Percentiles rank a stretch among this genome's conserved stretches.
phyloP scores from a whole-genome alignment of 805 yeast genomes.

The Starmerella apis region DNA sequence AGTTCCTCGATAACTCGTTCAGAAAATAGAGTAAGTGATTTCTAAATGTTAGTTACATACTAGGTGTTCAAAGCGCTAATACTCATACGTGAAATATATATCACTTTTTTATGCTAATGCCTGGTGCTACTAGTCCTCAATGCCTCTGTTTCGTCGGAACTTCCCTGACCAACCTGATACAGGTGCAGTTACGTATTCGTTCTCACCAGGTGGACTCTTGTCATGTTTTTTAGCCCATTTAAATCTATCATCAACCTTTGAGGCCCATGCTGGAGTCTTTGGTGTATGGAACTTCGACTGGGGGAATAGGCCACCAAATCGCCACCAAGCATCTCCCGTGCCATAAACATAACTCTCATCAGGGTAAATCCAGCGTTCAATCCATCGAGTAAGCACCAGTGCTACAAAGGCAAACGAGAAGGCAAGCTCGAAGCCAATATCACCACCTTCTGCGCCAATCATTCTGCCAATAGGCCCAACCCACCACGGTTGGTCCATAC shows the following conservation, averaged over 20 bases:
- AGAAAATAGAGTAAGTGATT: slow-evolving; percentile 9
- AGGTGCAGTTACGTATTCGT: not conserved
- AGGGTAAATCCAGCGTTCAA: slow-evolving; percentile 23
- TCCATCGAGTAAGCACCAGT: slow-evolving; percentile 22
- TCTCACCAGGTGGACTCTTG: slow-evolving; percentile 16
- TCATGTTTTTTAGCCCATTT: slow-evolving; percentile 20
- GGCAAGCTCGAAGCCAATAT: slow-evolving; percentile 75
- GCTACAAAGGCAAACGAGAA: slow-evolving; percentile 55
- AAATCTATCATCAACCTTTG: slow-evolving; percentile 16
- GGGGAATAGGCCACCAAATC: slow-evolving; percentile 14
- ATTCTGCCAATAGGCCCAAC: slow-evolving; percentile 52
- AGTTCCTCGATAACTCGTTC: slow-evolving; percentile 18
- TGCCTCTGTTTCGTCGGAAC: slow-evolving; percentile 15
- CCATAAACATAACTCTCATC: slow-evolving; percentile 23
- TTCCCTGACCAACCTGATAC: slow-evolving; percentile 3
- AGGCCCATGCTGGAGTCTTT: slow-evolving; percentile 17
- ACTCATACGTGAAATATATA: too few relatives aligned
- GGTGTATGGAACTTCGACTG: slow-evolving; percentile 11
- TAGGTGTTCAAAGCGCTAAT: too few relatives aligned
- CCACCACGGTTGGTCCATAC: slow-evolving; percentile 84
- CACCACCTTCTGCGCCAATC: slow-evolving; percentile 67
- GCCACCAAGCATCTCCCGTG: slow-evolving; percentile 25
- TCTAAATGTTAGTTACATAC: not conserved
- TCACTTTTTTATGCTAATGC: not conserved
- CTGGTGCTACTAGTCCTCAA: slow-evolving; percentile 16